These are phyloP conservation scores for Umbelopsis sp. DNA, from an alignment of 371 early-diverging fungal genomes.

Conservation along the genomic window DNA sequence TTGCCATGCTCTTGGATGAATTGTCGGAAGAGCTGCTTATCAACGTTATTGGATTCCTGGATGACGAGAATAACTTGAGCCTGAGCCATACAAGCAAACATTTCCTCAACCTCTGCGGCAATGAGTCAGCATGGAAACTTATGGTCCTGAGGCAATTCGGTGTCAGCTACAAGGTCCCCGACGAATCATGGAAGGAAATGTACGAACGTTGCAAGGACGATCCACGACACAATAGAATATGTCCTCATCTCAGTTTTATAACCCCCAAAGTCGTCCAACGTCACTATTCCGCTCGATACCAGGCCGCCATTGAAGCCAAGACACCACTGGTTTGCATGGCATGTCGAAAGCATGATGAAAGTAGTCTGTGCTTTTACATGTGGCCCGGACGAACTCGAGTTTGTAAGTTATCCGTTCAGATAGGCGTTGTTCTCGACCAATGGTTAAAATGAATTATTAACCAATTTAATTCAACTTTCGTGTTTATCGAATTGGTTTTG, in stretches of 20 bases:
- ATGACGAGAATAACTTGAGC: slow-evolving; percentile 28
- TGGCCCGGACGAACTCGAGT: slow-evolving; percentile 46
- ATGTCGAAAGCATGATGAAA: slow-evolving; percentile 17
- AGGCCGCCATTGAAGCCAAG: slow-evolving; percentile 16
- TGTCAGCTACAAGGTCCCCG: slow-evolving; percentile 44
- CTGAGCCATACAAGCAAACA: slow-evolving; percentile 39
- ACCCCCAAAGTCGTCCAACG: background rate
- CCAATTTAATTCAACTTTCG: background rate
- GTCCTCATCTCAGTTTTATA: slow-evolving; percentile 43
- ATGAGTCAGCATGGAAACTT: slow-evolving; percentile 47
- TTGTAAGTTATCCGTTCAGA: slow-evolving; percentile 29
- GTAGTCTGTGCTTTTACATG: slow-evolving; percentile 32
- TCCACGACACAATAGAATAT: slow-evolving; percentile 40
- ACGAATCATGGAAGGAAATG: slow-evolving; percentile 45
- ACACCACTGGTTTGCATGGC: background rate
- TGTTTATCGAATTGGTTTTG: too few species aligned
- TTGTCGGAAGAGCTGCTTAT: slow-evolving; percentile 44
- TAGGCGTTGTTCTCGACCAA: too few species aligned
- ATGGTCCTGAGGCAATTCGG: slow-evolving; percentile 42
- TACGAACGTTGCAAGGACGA: slow-evolving; percentile 39
- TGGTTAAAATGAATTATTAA: background rate
- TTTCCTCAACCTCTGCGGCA: slow-evolving; percentile 35
- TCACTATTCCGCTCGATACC: slow-evolving; percentile 10
- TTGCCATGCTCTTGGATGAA: slow-evolving; percentile 19
- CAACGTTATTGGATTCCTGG: slow-evolving; percentile 40